Evolutionary conservation across 2,329 filamentous ascomycete species (phyloP).

Genomic region (Thermothelomyces thermophilus): DNA sequence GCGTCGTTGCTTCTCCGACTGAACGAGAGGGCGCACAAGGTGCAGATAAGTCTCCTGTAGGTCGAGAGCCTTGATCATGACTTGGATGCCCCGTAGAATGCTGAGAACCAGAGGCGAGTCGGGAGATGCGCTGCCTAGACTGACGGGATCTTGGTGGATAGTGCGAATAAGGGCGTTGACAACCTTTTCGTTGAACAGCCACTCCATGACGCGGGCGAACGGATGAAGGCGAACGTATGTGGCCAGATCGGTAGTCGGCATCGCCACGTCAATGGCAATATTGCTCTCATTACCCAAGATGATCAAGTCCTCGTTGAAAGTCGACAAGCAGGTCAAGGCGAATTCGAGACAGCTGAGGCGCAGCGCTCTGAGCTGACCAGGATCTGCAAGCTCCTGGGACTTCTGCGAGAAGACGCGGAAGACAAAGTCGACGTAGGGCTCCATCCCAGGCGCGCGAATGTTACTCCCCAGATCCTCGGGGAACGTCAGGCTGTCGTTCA

Average conservation of each 20-base stretch:
- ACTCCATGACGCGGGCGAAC: constrained; percentile 92
- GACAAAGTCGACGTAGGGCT: constrained; percentile 87
- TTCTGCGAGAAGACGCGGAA: constrained; percentile 68
- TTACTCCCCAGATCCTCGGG: constrained; percentile 75
- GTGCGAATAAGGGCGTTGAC: constrained; percentile 71
- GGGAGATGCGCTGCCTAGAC: constrained; percentile 64
- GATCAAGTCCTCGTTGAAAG: constrained; percentile 92
- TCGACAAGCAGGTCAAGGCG: constrained; percentile 67
- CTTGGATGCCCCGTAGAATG: constrained; percentile 71
- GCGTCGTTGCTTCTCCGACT: constrained; percentile 54
- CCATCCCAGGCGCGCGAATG: constrained; percentile 74
- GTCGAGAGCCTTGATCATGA: constrained; percentile 75
- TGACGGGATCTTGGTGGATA: constrained; percentile 67
- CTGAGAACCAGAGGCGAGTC: constrained; percentile 78
- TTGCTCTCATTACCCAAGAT: constrained; percentile 74
- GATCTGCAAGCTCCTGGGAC: constrained; percentile 57
- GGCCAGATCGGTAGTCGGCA: constrained; percentile 66
- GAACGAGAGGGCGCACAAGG: constrained; percentile 73
- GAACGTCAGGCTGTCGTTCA: constrained; percentile 76
- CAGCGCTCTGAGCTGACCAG: constrained; percentile 64
- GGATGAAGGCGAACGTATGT: constrained; percentile 84
- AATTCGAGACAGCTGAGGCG: constrained; percentile 80
- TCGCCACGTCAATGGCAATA: constrained; percentile 66
- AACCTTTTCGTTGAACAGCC: constrained; percentile 92
- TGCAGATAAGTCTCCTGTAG: constrained; percentile 89